phyloP scores from a whole-genome alignment of 768 basidiomycete genomes.

The Tubosaeta brunneosetosa region DNA sequence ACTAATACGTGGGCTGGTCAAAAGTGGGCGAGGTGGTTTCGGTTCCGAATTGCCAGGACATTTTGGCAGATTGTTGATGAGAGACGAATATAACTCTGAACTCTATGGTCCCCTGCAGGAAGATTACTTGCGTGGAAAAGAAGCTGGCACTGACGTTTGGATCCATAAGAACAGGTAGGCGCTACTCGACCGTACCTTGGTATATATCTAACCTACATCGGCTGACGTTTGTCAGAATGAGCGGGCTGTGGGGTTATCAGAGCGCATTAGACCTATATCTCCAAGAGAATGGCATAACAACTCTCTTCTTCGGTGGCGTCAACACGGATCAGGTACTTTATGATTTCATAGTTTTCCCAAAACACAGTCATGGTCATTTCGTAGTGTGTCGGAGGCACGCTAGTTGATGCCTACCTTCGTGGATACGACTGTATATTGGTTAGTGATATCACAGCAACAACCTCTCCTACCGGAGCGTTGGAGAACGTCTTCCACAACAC shows the following conservation, averaged over 20 bases:
- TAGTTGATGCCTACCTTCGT: conserved; percentile 58
- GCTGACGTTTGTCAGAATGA: conserved; percentile 42
- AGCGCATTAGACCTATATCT: conserved; percentile 59
- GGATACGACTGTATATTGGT: conserved; percentile 63
- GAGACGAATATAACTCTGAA: conserved; percentile 52
- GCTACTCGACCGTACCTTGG: background rate
- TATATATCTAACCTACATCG: background rate
- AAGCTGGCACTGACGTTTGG: conserved; percentile 61
- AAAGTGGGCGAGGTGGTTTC: conserved; percentile 46
- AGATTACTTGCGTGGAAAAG: conserved; percentile 47
- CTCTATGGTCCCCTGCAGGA: conserved; percentile 61
- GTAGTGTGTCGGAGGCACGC: conserved; percentile 61
- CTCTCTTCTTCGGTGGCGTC: conserved; percentile 59
- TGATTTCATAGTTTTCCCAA: background rate
- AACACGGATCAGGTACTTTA: conserved; percentile 57
- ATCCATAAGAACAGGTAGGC: conserved; percentile 63
- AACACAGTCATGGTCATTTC: background rate
- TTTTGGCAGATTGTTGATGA: conserved; percentile 57
- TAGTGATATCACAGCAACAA: conserved; percentile 57
- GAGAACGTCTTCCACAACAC: conserved; percentile 58
- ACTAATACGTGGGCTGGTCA: conserved; percentile 50
- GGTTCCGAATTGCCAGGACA: conserved; percentile 49
- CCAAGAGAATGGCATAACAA: conserved; percentile 57
- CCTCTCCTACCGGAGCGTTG: conserved; percentile 51
- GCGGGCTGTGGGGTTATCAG: conserved; percentile 62